Evolutionary conservation across 176 grass and related monocot species (phyloP).

Genomic region (Tuctoria greenei): DNA sequence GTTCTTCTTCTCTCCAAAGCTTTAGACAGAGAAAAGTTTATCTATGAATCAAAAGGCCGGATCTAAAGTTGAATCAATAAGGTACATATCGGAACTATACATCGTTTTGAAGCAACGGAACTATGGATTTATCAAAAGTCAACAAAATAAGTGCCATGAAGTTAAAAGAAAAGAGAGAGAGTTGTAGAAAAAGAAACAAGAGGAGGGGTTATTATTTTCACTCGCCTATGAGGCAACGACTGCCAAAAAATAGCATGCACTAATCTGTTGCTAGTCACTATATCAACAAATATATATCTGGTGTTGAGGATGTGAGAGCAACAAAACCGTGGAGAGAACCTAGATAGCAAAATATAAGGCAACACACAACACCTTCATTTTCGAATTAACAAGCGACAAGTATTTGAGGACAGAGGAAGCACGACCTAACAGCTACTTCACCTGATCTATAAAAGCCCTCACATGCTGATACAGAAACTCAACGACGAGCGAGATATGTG

Average conservation of each 20-base stretch:
- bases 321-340: neutral
- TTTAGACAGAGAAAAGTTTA: neutral
- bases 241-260: neutral
- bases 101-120: too few species aligned
- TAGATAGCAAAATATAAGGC: neutral
- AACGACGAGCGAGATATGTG: neutral
- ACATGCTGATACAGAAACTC: neutral
- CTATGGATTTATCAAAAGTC: neutral
- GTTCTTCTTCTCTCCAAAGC: neutral
- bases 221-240: neutral
- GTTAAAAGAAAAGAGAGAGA: neutral
- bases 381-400: too few species aligned
- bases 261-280: neutral
- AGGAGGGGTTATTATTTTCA: neutral
- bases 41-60: neutral
- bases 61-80: neutral
- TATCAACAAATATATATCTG: neutral
- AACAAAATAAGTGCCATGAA: neutral
- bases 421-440: neutral
- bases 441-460: neutral
- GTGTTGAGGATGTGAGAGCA: neutral
- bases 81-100: neutral
- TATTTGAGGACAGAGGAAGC: too few species aligned
- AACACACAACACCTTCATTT: neutral
- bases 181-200: neutral